Base-by-base conservation (phyloP, 2,329 filamentous ascomycete genomes). In the Leptographium galeiforme region DNA sequence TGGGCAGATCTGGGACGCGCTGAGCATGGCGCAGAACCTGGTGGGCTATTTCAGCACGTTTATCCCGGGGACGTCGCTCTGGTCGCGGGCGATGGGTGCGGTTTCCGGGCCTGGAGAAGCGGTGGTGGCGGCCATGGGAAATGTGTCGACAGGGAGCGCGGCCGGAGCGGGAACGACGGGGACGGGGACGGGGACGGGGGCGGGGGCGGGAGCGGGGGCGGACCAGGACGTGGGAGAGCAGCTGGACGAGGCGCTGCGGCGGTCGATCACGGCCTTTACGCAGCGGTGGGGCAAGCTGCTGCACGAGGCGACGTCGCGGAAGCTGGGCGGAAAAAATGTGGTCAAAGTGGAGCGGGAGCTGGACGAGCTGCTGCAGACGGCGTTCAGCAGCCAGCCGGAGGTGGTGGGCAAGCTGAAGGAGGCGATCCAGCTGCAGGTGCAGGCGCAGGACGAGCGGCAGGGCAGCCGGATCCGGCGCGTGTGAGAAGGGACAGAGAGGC, bases 231-330 rank as follows among this genome's bases (percentile, higher is more conserved):
- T 81, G 60, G 78, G 77, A 57, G 81, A 84, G 65, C 79, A 82
- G 63, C 64, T 84, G 53, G 81, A 84, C 57, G 79, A 81, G 59
- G 64, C 82, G 56, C 66, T 84, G 32, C 70, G 81, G 51, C 77
- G 81, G 63, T 78, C 75, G 49, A 84, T 84, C 52, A 80, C 77
- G 43, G 74, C 72, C 2, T 84, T 84, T 56, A 82, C 81, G 16
- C 77, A 77, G 62, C 71, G 77, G 40, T 84, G 80, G 75, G 75
- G 74, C 4, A 67, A 68, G 4, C 61, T 77, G 53, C 67, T 76
- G 44, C 72, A 75, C 44, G 75, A 78, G 6, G 73, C 75, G 2
- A 67, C 66, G 52, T 68, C 68, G 32, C 65, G 69, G 39, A 77
- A 74, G 61, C 65, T 71, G 4, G 75, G 73, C 0, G 72, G 70